These are phyloP conservation scores for Candida qinlingensis DNA, from an alignment of 805 yeast genomes.

Conservation along the genomic window DNA sequence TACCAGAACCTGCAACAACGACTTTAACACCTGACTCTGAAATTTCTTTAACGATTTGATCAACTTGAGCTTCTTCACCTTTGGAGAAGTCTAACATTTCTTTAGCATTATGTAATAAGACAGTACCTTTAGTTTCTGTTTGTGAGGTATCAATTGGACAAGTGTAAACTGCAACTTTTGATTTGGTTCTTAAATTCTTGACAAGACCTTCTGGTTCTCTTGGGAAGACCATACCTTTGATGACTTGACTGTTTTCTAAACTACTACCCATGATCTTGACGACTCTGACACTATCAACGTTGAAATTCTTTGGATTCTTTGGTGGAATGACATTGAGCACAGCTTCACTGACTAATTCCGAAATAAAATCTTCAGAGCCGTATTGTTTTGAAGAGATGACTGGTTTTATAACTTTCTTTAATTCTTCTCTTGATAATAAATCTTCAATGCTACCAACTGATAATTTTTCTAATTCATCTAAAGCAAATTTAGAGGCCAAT, in stretches of 20 bases:
- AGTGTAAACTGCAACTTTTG: slow-evolving; percentile 89
- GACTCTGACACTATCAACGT: slow-evolving; percentile 90
- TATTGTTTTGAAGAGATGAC: slow-evolving; percentile 92
- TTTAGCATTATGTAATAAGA: slow-evolving; percentile 88
- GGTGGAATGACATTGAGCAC: slow-evolving; percentile 73
- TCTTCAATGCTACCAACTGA: slow-evolving; percentile 59
- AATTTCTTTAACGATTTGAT: slow-evolving; percentile 76
- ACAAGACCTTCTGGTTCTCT: slow-evolving; percentile 93
- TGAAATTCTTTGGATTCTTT: slow-evolving; percentile 58
- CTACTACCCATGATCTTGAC: slow-evolving; percentile 96
- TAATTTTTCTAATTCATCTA: slow-evolving; percentile 60
- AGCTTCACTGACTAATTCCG: slow-evolving; percentile 80
- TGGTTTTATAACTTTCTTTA: slow-evolving; percentile 72
- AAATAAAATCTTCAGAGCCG: slow-evolving; percentile 75
- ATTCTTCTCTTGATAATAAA: slow-evolving; percentile 46
- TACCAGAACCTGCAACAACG: slow-evolving; percentile 88
- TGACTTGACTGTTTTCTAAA: slow-evolving; percentile 64
- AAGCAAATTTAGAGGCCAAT: slow-evolving; percentile 74
- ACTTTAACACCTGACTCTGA: slow-evolving; percentile 81
- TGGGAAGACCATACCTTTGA: slow-evolving; percentile 97
- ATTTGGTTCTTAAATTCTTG: slow-evolving; percentile 52
- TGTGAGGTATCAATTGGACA: slow-evolving; percentile 92
- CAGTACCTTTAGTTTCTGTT: slow-evolving; percentile 99
- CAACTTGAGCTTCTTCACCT: slow-evolving; percentile 94
- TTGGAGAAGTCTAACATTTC: slow-evolving; percentile 94